Evolutionary conservation across 345 rosid species (phyloP).

Genomic region (Rhodomyrtus tomentosa): DNA sequence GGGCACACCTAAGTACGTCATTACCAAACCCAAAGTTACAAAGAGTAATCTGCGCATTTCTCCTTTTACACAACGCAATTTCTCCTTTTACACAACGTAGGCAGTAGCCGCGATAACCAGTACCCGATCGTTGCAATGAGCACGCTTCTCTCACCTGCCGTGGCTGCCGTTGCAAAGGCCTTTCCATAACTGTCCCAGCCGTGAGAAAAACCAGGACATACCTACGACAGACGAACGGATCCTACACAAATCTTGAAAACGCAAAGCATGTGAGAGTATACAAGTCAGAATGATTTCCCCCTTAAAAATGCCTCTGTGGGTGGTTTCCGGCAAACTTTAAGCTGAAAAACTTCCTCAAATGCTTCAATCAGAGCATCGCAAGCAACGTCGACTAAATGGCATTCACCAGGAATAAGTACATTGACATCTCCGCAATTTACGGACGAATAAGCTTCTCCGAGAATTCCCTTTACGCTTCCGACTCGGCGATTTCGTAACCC

Average conservation of each 20-base stretch:
- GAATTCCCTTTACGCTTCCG: slow-evolving; percentile 49
- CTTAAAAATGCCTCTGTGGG: neutral
- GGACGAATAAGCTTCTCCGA: slow-evolving; percentile 7
- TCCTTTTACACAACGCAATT: neutral
- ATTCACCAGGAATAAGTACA: slow-evolving; percentile 7
- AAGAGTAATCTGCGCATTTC: neutral
- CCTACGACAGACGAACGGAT: neutral
- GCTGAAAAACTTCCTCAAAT: slow-evolving; percentile 62
- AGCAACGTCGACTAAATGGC: slow-evolving; percentile 27
- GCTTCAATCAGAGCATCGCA: slow-evolving; percentile 43
- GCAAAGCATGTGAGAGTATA: neutral
- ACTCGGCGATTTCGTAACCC: slow-evolving; percentile 58
- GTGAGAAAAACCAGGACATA: neutral
- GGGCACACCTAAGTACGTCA: too few relatives aligned
- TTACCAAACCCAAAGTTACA: neutral
- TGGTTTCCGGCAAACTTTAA: slow-evolving; percentile 19
- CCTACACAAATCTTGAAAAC: neutral
- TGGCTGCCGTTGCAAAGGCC: neutral
- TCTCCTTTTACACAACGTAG: neutral
- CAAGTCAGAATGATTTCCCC: neutral
- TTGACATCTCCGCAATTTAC: neutral
- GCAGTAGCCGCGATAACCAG: neutral
- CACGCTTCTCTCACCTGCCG: neutral
- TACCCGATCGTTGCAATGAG: neutral
- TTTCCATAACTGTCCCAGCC: neutral